These are phyloP conservation scores for Hansenula lynferdii DNA, from an alignment of 1,139 yeast species.

Conservation along the genomic window DNA sequence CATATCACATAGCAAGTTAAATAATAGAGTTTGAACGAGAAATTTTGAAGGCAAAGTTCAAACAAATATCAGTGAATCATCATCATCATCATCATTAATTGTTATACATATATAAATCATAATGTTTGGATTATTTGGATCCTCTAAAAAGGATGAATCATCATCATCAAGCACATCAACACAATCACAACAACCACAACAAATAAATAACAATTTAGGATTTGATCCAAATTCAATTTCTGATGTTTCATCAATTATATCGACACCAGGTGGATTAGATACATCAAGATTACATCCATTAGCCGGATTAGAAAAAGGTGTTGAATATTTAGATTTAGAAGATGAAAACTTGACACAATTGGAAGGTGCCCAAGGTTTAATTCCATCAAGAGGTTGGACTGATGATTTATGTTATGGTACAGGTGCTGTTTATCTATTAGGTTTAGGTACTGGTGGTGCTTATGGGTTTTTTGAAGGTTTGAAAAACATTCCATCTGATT, in stretches of 20 bases:
- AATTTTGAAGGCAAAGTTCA: too few relatives aligned
- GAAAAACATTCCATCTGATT: constrained; percentile 63
- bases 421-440: constrained; percentile 85
- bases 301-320: constrained; percentile 86
- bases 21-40: too few relatives aligned
- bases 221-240: constrained; percentile 65
- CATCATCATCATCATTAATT: too few relatives aligned
- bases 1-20: too few relatives aligned
- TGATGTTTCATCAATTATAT: constrained; percentile 59
- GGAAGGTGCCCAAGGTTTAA: constrained; percentile 85
- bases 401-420: constrained; percentile 98
- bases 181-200: constrained; percentile 9
- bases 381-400: constrained; percentile 95
- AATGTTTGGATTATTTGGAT: constrained; percentile 60
- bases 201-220: constrained; percentile 38
- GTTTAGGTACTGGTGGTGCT: constrained; percentile 80
- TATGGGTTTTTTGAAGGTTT: constrained; percentile 88
- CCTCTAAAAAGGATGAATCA: constrained; percentile 30
- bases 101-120: too few relatives aligned
- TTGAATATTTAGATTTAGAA: constrained; percentile 88
- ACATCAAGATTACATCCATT: constrained; percentile 81
- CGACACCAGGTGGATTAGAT: constrained; percentile 61
- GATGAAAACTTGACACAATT: constrained; percentile 69
- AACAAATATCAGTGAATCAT: too few relatives aligned
- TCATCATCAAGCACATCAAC: too few relatives aligned